phyloP scores from a whole-genome alignment of 495 filamentous ascomycete species.

The Glutinoglossum americanum region DNA sequence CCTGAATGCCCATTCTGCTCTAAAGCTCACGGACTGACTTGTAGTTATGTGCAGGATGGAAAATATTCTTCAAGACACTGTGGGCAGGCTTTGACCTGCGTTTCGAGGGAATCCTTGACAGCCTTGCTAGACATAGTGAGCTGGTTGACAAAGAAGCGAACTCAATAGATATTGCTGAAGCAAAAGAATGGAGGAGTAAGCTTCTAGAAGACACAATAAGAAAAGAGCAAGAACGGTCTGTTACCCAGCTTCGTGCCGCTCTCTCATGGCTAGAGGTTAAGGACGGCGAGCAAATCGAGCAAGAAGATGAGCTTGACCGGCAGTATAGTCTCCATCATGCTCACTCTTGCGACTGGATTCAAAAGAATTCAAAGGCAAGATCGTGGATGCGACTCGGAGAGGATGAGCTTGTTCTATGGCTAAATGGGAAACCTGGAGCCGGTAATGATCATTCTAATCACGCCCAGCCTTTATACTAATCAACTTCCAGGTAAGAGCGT shows the following conservation, averaged over 20 bases:
- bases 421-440: conserved; percentile 10
- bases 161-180: conserved; percentile 13
- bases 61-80: conserved; percentile 20
- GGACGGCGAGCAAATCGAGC: conserved; percentile 2
- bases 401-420: conserved; percentile 5
- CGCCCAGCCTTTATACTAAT: not conserved
- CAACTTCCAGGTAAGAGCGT: conserved; percentile 1
- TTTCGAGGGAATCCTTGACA: conserved; percentile 20
- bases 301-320: conserved; percentile 5
- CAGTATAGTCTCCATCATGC: not conserved
- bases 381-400: conserved; percentile 5
- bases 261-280: conserved; percentile 6
- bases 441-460: not conserved
- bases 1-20: not conserved
- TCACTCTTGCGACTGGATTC: conserved; percentile 4
- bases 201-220: conserved; percentile 2
- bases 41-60: conserved; percentile 18
- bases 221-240: conserved; percentile 1
- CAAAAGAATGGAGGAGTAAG: conserved; percentile 7
- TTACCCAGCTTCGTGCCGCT: conserved; percentile 2
- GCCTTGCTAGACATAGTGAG: conserved; percentile 16
- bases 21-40: not conserved
- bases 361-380: not conserved
- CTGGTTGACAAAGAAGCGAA: conserved; percentile 19
- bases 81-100: conserved; percentile 21